These are phyloP conservation scores for Hyphodiscus hymeniophilus DNA, from an alignment of 495 filamentous ascomycete species.

Conservation along the genomic window DNA sequence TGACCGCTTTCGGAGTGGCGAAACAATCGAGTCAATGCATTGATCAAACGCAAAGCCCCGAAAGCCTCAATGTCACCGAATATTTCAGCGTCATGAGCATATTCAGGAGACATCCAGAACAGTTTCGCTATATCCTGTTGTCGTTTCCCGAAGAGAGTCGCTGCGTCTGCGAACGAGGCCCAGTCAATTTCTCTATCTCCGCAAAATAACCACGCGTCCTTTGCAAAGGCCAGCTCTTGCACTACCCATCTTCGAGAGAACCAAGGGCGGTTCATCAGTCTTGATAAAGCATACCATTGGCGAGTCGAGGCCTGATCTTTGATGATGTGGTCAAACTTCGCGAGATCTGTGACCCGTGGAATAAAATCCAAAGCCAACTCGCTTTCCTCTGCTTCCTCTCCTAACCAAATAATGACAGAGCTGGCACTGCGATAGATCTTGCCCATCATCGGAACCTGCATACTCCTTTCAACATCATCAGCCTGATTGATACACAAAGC, in stretches of 20 bases:
- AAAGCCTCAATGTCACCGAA: constrained; percentile 24
- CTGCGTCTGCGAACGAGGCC: constrained; percentile 26
- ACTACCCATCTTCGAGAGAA: constrained; percentile 30
- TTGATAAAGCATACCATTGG: constrained; percentile 22
- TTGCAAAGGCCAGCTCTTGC: constrained; percentile 31
- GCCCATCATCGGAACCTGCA: constrained; percentile 19
- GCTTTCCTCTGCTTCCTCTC: constrained; percentile 2
- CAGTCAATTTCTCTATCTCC: constrained; percentile 22
- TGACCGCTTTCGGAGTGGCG: constrained; percentile 9
- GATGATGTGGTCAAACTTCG: too few species aligned
- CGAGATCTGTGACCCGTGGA: too few species aligned
- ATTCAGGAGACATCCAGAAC: not conserved
- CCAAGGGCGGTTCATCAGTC: constrained; percentile 26
- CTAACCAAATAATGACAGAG: constrained; percentile 26
- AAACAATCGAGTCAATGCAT: constrained; percentile 28
- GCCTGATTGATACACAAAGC: constrained; percentile 6
- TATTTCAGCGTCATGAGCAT: not conserved
- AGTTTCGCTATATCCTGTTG: constrained; percentile 2
- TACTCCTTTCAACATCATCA: constrained; percentile 2
- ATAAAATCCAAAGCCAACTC: too few species aligned
- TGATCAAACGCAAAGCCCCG: constrained; percentile 28
- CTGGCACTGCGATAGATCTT: constrained; percentile 21
- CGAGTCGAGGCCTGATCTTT: not conserved
- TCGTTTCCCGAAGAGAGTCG: constrained; percentile 11
- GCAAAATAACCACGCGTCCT: constrained; percentile 22